Conservation (phyloP, 139 green algal species). For the Cymbomonas tetramitiformis region DNA sequence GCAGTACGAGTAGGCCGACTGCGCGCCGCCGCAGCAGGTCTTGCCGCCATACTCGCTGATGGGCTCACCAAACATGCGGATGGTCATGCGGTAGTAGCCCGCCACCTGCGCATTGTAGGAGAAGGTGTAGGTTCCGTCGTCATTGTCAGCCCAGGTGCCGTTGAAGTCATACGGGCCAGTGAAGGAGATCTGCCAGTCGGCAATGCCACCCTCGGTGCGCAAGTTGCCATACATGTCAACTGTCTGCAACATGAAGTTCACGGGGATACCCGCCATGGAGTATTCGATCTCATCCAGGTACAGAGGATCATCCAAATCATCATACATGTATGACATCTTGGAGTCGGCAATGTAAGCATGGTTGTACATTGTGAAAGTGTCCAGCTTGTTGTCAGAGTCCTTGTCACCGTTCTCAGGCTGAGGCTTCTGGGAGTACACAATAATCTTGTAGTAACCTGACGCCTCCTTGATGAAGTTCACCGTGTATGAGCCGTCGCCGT, state of each 20-base stretch:
- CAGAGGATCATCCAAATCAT: not conserved
- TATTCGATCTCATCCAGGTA: not conserved
- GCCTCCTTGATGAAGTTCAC: slow-evolving; percentile 9
- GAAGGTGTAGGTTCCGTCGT: slow-evolving; percentile 18
- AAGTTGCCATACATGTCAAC: slow-evolving; percentile 23
- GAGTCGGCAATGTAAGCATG: slow-evolving; percentile 10
- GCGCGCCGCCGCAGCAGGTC: slow-evolving; percentile 12
- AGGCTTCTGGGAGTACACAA: slow-evolving; percentile 1
- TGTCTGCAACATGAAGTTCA: slow-evolving; percentile 15
- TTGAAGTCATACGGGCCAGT: slow-evolving; percentile 7
- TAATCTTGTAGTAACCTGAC: slow-evolving; percentile 20
- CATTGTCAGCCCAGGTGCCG: slow-evolving; percentile 3
- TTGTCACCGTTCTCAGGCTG: too few species aligned
- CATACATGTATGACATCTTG: slow-evolving; percentile 12
- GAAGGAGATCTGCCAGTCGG: not conserved
- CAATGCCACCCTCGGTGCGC: slow-evolving; percentile 4
- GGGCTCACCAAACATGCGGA: not conserved
- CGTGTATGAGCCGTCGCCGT: slow-evolving; percentile 17
- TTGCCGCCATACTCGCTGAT: slow-evolving; percentile 14
- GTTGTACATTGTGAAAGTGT: too few species aligned
- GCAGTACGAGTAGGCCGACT: slow-evolving; percentile 7
- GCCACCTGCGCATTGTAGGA: slow-evolving; percentile 13
- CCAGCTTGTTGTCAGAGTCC: slow-evolving; percentile 4
- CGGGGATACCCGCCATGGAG: slow-evolving; percentile 13
- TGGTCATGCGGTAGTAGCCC: slow-evolving; percentile 13